Conservation (phyloP, 1,284 basidiomycete genomes). For the Mycocalia duriaeana region DNA sequence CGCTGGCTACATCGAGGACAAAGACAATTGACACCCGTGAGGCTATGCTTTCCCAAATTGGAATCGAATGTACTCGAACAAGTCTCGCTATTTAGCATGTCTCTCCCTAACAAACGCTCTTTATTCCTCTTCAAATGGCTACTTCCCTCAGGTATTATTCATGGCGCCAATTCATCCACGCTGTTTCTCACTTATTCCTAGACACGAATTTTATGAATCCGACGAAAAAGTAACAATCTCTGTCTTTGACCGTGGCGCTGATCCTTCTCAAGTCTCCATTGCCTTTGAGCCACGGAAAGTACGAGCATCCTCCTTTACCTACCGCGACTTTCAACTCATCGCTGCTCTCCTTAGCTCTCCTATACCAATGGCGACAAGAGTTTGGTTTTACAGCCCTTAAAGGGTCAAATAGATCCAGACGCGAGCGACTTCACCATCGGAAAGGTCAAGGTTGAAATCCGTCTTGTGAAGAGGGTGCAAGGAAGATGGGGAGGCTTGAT, state of each 20-base stretch:
- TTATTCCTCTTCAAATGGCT: constrained; percentile 22
- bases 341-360: constrained; percentile 35
- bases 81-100: no score
- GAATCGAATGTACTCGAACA: constrained; percentile 21
- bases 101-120: neutral
- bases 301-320: constrained; percentile 13
- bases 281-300: constrained; percentile 64
- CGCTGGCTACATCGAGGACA: no score
- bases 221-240: constrained; percentile 71
- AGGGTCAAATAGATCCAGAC: constrained; percentile 70
- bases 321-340: neutral
- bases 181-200: constrained; percentile 22
- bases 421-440: constrained; percentile 66
- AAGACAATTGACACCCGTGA: neutral
- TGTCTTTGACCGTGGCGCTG: constrained; percentile 76
- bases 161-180: neutral
- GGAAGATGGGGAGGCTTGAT: constrained; percentile 77
- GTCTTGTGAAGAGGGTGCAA: constrained; percentile 54
- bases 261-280: constrained; percentile 59
- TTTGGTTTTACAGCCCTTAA: constrained; percentile 70
- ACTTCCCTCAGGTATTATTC: constrained; percentile 37
- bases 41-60: neutral
- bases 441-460: constrained; percentile 80
- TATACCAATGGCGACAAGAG: constrained; percentile 63
- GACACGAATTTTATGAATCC: constrained; percentile 87